Percentiles rank a stretch among this genome's conserved stretches.
Evolutionary conservation across 1,284 basidiomycete species (phyloP).

Genomic region (Gomphus sp.): DNA sequence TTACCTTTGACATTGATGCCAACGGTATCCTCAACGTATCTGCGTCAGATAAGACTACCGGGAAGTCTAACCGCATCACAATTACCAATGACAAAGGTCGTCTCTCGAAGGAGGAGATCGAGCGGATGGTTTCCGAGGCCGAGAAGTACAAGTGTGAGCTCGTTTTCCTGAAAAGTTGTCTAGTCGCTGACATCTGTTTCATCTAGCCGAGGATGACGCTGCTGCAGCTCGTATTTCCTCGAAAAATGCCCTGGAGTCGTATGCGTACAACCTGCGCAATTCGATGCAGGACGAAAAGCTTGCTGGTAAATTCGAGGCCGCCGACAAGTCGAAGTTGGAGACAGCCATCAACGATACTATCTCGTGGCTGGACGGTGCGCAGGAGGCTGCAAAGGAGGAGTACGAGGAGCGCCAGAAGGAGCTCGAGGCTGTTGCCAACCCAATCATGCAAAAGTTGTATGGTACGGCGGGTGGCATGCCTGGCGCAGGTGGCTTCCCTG

Average conservation of each 20-base stretch:
- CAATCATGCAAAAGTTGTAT: slow-evolving; percentile 94
- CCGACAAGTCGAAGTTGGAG: slow-evolving; percentile 86
- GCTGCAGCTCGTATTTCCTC: slow-evolving; percentile 76
- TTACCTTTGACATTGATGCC: slow-evolving; percentile 98
- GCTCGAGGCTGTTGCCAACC: slow-evolving; percentile 84
- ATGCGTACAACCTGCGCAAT: slow-evolving; percentile 95
- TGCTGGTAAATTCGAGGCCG: slow-evolving; percentile 79
- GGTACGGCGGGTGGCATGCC: slow-evolving; percentile 42
- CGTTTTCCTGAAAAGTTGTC: neutral
- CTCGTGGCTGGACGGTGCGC: slow-evolving; percentile 81
- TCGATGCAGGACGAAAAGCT: slow-evolving; percentile 81
- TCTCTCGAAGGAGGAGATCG: slow-evolving; percentile 97
- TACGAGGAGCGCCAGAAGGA: slow-evolving; percentile 96
- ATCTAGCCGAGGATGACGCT: slow-evolving; percentile 68
- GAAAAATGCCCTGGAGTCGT: slow-evolving; percentile 90
- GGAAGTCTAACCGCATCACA: slow-evolving; percentile 93
- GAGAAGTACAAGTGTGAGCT: slow-evolving; percentile 81
- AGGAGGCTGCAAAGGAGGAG: slow-evolving; percentile 93
- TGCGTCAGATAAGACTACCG: slow-evolving; percentile 95
- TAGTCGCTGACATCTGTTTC: slow-evolving; percentile 17
- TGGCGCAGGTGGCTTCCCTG: slow-evolving; percentile 29
- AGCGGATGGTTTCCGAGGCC: slow-evolving; percentile 91
- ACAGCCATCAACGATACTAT: slow-evolving; percentile 80
- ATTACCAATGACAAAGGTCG: slow-evolving; percentile 99
- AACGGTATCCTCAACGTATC: slow-evolving; percentile 98